Percentiles rank a stretch among this genome's conserved stretches.
phyloP scores from a whole-genome alignment of 2,329 filamentous ascomycete genomes.

The Ophiostoma quercus region DNA sequence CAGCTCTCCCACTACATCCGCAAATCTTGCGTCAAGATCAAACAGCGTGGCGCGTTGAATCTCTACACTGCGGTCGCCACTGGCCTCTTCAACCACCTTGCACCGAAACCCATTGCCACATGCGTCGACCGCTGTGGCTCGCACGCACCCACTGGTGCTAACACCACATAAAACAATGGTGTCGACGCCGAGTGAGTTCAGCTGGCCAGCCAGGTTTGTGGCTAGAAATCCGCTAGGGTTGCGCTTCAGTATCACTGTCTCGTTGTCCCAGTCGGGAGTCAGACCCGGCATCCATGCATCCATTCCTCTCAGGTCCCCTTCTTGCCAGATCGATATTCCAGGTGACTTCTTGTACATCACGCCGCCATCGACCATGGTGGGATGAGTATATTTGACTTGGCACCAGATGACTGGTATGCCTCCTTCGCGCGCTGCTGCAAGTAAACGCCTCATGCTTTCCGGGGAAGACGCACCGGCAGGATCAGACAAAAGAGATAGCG shows the following conservation, averaged over 20 bases:
- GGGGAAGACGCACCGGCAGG: constrained; percentile 35
- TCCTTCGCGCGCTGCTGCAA: constrained; percentile 37
- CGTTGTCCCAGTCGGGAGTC: constrained; percentile 34
- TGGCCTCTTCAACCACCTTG: constrained; percentile 43
- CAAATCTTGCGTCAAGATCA: constrained; percentile 44
- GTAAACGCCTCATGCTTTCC: constrained; percentile 37
- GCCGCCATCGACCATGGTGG: constrained; percentile 42
- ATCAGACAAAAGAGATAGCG: constrained; percentile 38
- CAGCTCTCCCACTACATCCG: constrained; percentile 40
- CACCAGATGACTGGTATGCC: constrained; percentile 41
- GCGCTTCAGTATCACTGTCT: constrained; percentile 40
- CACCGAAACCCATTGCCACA: constrained; percentile 42
- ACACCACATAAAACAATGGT: constrained; percentile 45
- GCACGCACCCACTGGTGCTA: constrained; percentile 43
- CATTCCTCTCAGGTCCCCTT: constrained; percentile 38
- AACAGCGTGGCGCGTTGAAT: constrained; percentile 44
- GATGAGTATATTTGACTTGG: constrained; percentile 39
- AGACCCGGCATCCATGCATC: constrained; percentile 38
- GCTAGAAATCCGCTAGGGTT: constrained; percentile 44
- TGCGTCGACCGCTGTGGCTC: constrained; percentile 42
- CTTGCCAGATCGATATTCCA: constrained; percentile 38
- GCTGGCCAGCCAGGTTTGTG: constrained; percentile 39
- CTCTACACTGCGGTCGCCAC: constrained; percentile 40
- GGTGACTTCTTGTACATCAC: constrained; percentile 41
- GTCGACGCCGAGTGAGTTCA: constrained; percentile 38